phyloP scores from a whole-genome alignment of 2,329 filamentous ascomycete genomes.

The Ophiocordyceps robertsii region DNA sequence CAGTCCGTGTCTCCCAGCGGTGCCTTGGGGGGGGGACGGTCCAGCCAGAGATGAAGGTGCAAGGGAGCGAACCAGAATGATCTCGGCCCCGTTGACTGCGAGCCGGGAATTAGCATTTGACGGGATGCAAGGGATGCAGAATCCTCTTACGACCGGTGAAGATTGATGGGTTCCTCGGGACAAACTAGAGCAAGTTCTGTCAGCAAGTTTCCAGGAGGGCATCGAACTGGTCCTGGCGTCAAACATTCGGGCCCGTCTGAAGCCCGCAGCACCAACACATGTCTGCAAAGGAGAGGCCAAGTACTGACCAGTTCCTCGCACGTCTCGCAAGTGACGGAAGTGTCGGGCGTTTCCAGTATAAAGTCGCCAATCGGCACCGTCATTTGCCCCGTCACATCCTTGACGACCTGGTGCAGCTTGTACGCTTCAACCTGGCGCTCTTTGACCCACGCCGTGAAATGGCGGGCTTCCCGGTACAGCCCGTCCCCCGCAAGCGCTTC shows the following conservation, averaged over 20 bases:
- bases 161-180: neutral
- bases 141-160: neutral
- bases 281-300: too few relatives aligned
- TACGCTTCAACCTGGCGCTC: neutral
- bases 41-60: too few relatives aligned
- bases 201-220: too few relatives aligned
- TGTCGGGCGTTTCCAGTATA: neutral
- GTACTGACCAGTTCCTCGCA: neutral
- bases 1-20: too few relatives aligned
- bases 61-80: too few relatives aligned
- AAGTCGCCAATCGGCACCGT: slow-evolving; percentile 1
- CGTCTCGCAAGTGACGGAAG: neutral
- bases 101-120: too few relatives aligned
- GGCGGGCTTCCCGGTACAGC: slow-evolving; percentile 2
- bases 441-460: slow-evolving; percentile 2
- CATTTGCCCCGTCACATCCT: neutral
- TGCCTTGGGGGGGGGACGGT: too few relatives aligned
- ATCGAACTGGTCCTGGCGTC: too few relatives aligned
- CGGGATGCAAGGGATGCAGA: too few relatives aligned
- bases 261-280: neutral
- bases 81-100: slow-evolving; percentile 1
- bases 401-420: neutral
- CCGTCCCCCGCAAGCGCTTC: slow-evolving; percentile 1
- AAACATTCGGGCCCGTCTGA: neutral
- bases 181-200: neutral